Percentiles rank a stretch among this genome's conserved stretches.
These are phyloP conservation scores for Tarenaya hassleriana DNA, from an alignment of 345 rosid genomes.

Conservation along the genomic window DNA sequence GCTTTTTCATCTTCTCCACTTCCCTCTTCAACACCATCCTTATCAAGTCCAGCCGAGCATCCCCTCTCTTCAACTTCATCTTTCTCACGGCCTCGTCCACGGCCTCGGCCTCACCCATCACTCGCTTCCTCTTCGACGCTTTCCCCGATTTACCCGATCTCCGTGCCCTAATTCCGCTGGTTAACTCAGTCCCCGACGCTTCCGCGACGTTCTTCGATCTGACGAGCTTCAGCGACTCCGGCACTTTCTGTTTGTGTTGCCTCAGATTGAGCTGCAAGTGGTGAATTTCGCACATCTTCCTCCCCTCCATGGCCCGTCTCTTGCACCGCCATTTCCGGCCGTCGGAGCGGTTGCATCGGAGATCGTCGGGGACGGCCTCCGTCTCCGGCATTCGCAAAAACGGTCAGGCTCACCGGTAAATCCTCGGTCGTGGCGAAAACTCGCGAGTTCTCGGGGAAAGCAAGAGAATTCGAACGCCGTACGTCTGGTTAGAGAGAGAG, in stretches of 20 bases:
- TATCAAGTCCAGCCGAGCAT: slow-evolving; percentile 64
- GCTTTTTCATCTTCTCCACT: slow-evolving; percentile 56
- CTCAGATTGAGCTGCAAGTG: slow-evolving; percentile 57
- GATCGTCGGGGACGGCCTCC: slow-evolving; percentile 61
- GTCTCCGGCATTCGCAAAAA: slow-evolving; percentile 37
- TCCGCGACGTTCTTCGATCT: slow-evolving; percentile 25
- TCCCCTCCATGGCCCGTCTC: slow-evolving; percentile 62
- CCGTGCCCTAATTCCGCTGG: slow-evolving; percentile 47
- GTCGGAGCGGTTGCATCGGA: slow-evolving; percentile 85
- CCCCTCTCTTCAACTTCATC: slow-evolving; percentile 60
- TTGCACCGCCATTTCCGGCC: slow-evolving; percentile 93
- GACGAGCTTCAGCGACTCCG: slow-evolving; percentile 54
- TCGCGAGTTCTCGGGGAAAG: background rate
- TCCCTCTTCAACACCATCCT: slow-evolving; percentile 79
- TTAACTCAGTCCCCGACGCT: slow-evolving; percentile 16
- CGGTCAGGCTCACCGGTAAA: slow-evolving; percentile 20
- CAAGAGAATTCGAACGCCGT: background rate
- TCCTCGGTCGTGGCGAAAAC: slow-evolving; percentile 13
- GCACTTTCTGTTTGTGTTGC: slow-evolving; percentile 51
- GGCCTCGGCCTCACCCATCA: slow-evolving; percentile 41
- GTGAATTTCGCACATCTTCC: slow-evolving; percentile 82
- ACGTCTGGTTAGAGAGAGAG: background rate
- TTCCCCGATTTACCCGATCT: slow-evolving; percentile 34
- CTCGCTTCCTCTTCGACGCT: slow-evolving; percentile 31
- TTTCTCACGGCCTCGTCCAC: slow-evolving; percentile 43